Evolutionary conservation across 768 basidiomycete genomes (phyloP), one percentile per base, ranked within the genome.

Genomic region (Mycena galopus): DNA sequence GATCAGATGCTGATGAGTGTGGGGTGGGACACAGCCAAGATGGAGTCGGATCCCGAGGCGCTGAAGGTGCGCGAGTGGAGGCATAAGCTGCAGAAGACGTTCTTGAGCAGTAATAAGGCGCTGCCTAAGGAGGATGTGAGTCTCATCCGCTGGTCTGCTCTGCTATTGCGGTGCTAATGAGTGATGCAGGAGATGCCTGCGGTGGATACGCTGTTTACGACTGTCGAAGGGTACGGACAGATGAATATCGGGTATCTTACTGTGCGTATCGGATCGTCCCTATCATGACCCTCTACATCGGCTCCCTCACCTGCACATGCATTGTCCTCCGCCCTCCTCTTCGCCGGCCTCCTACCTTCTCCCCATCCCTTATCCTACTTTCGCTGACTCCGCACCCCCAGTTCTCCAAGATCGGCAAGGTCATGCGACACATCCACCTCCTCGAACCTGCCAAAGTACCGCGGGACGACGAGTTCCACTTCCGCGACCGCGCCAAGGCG

Each of bases 51-150:
- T 79, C 95, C 95, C 1, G 86, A 87, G 63, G 89, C 89, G 33
- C 60, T 81, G 30, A 84, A 92, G 80, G 95, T 97, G 76, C 92
- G 94, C 78, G 93, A 94, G 69, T 97, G 96, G 96, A 87, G 97
- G 75, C 96, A 97, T 81, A 93, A 91, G 81, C 88, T 98, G 3
- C 96, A 98, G 83, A 94, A 96, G 81, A 93, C 90, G 0, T 93
- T 96, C 84, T 79, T 97, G 63, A 90, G 91, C 75, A 86, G 87
- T 63, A 88, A 84, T 74, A 92, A 92, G 81, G 82, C 83, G 8
- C 73, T 86, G 10, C 92, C 94, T 6, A 91, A 90, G 76, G 88
- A 89, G 12, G 91, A 91, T 74, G 93, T 94, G 75, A 64, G 87
- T 82, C 27, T 73, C 37, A 4, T 56, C 35, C 14, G 14, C 14